phyloP scores from a whole-genome alignment of 179 eudicot genomes.

The Nepenthes alata region DNA sequence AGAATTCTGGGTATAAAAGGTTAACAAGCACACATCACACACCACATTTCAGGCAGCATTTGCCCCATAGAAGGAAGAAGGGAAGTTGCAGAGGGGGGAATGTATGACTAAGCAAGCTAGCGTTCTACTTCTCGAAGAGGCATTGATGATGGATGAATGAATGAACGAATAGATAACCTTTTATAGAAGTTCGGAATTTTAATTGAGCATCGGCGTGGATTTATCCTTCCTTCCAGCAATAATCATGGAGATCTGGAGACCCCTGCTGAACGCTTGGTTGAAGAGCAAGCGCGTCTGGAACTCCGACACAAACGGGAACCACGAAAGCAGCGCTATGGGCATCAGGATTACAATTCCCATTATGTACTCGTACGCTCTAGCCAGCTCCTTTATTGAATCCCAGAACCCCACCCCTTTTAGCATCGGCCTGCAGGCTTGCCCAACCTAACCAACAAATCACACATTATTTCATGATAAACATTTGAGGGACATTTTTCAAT shows the following conservation, averaged over 20 bases:
- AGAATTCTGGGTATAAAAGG: too few relatives aligned
- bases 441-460: slow-evolving; percentile 27
- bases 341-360: slow-evolving; percentile 73
- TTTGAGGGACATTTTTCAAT: too few relatives aligned
- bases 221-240: slow-evolving; percentile 67
- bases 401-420: slow-evolving; percentile 53
- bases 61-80: too few relatives aligned
- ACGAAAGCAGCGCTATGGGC: slow-evolving; percentile 72
- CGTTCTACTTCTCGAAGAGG: too few relatives aligned
- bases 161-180: too few relatives aligned
- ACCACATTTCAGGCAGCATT: too few relatives aligned
- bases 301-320: slow-evolving; percentile 91
- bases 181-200: too few relatives aligned
- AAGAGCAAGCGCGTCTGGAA: slow-evolving; percentile 84
- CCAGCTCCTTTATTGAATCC: slow-evolving; percentile 84
- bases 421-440: slow-evolving; percentile 65
- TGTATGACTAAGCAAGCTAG: too few relatives aligned
- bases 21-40: too few relatives aligned
- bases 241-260: slow-evolving; percentile 93
- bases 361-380: slow-evolving; percentile 69
- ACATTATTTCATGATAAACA: too few relatives aligned
- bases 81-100: too few relatives aligned
- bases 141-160: too few relatives aligned
- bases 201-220: neutral
- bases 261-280: slow-evolving; percentile 93